Base-by-base conservation (phyloP, 345 rosid species). In the Eutrema heterophyllum region DNA sequence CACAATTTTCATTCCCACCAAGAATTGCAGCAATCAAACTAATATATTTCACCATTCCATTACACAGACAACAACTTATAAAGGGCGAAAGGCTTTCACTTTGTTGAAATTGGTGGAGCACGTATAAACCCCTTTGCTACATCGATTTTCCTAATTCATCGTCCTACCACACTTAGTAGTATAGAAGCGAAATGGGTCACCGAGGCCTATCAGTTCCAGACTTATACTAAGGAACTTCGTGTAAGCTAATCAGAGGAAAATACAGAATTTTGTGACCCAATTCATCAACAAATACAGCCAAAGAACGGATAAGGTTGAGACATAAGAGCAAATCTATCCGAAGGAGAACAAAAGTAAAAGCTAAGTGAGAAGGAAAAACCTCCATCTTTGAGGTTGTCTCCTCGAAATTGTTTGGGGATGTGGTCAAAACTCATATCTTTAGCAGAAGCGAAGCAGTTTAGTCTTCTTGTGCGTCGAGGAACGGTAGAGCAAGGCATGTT, bases 381-480 rank as follows among this genome's bases (percentile, higher is more conserved):
- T 83, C 91, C 96, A 70, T 86, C 95, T 73, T 82, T 79, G 78
- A 94, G 89, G 65, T 94, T 91, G 49, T 89, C 84, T 67, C 83
- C 75, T 46, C 90, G 82, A 82, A 94, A 94, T 64, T 84, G 93
- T 76, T 85, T 86, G 39, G 98, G 98, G 40, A 94, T 88, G 57
- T 83, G 86, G 74, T 87, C 85, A 52, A 80, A 40, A 67, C 83
- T 74, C 70, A 84, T 73, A 48, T 63, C 71, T 57, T 76, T 80
- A n/a, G 86, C 86, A 46, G 79, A 74, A 65, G 86, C 81, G 2
- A 81, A 57, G 72, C 48, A 78, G 75, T 33, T 63, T 70, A 73
- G 79, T 75, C 74, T 76, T 78, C 70, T 59, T 50, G 73, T 61
- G 32, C 64, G 74, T 56, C 70, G 46, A 18, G 62, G 73, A 46